Evolutionary conservation across 106 monocot genomes (phyloP).

Genomic region (Acorus calamus): DNA sequence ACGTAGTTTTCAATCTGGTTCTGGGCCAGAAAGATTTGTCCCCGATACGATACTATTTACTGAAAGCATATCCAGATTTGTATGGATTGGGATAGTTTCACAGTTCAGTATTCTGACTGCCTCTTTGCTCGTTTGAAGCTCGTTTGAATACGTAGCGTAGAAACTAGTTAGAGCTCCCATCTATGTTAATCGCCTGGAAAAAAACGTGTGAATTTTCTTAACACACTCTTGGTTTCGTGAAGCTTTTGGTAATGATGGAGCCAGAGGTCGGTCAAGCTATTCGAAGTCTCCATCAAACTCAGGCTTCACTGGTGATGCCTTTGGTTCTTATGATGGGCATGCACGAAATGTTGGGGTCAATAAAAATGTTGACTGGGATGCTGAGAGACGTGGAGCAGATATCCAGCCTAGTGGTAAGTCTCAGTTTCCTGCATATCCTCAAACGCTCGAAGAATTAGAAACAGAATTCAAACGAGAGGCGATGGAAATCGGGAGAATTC

Average conservation of each 20-base stretch:
- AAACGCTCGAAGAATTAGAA: constrained; percentile 72
- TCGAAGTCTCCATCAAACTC: constrained; percentile 56
- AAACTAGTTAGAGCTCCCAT: constrained; percentile 31
- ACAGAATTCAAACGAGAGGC: constrained; percentile 60
- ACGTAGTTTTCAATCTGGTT: constrained; percentile 47
- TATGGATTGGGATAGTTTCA: constrained; percentile 22
- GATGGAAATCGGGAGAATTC: constrained; percentile 39
- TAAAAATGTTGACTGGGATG: constrained; percentile 38
- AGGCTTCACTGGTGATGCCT: constrained; percentile 27
- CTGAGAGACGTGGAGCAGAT: constrained; percentile 33
- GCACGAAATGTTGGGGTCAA: constrained; percentile 19
- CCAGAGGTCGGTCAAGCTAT: constrained; percentile 36
- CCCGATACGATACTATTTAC: constrained; percentile 18
- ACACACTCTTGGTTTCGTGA: constrained; percentile 71
- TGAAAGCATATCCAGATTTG: constrained; percentile 32
- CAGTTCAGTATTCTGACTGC: constrained; percentile 30
- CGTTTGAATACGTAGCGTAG: constrained; percentile 4
- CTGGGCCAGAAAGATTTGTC: constrained; percentile 37
- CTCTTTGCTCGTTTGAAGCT: constrained; percentile 24
- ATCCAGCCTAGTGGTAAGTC: constrained; percentile 24
- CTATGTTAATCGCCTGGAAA: constrained; percentile 33
- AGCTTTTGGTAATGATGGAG: constrained; percentile 81
- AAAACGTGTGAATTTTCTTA: constrained; percentile 33
- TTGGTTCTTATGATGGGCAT: constrained; percentile 42
- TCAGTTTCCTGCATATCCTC: constrained; percentile 25